Percentiles rank a stretch among this genome's conserved stretches.
These are phyloP conservation scores for Atkinsonella hypoxylon DNA, from an alignment of 2,329 filamentous ascomycete genomes.

Conservation along the genomic window DNA sequence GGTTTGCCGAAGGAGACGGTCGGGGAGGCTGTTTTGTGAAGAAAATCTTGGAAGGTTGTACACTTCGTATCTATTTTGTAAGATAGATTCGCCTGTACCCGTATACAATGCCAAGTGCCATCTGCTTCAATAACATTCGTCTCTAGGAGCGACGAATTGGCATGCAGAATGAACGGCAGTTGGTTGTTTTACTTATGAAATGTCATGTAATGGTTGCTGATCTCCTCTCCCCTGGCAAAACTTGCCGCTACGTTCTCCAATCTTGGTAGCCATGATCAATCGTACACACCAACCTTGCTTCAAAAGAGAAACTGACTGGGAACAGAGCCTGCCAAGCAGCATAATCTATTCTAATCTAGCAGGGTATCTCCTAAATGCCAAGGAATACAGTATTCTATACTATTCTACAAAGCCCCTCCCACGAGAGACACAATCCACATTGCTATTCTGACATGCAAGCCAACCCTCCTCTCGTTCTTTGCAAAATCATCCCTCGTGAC, in stretches of 20 bases:
- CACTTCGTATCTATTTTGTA: neutral
- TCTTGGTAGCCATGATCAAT: too few species aligned
- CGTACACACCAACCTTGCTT: too few species aligned
- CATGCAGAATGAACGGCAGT: too few species aligned
- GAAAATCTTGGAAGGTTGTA: neutral
- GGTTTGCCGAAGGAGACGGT: slow-evolving; percentile 24
- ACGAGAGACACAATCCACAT: slow-evolving; percentile 89
- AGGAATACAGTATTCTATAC: slow-evolving; percentile 5
- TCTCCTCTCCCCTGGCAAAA: too few species aligned
- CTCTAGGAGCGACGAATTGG: too few species aligned
- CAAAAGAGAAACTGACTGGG: too few species aligned
- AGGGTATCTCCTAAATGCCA: slow-evolving; percentile 4
- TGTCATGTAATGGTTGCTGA: too few species aligned
- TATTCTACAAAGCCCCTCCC: slow-evolving; percentile 65
- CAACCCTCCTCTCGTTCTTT: slow-evolving; percentile 69
- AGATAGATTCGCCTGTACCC: neutral
- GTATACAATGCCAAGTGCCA: neutral
- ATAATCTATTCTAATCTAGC: neutral
- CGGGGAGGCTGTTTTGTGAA: slow-evolving; percentile 15
- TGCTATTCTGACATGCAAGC: slow-evolving; percentile 70
- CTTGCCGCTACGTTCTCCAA: too few species aligned
- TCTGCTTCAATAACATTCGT: neutral
- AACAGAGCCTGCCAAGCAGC: too few species aligned
- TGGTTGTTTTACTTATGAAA: too few species aligned
- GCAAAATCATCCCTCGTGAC: slow-evolving; percentile 71